Percentiles rank a stretch among this genome's conserved stretches.
Conservation (phyloP, 768 basidiomycete species). For the Cystofilobasidium bisporidii region DNA sequence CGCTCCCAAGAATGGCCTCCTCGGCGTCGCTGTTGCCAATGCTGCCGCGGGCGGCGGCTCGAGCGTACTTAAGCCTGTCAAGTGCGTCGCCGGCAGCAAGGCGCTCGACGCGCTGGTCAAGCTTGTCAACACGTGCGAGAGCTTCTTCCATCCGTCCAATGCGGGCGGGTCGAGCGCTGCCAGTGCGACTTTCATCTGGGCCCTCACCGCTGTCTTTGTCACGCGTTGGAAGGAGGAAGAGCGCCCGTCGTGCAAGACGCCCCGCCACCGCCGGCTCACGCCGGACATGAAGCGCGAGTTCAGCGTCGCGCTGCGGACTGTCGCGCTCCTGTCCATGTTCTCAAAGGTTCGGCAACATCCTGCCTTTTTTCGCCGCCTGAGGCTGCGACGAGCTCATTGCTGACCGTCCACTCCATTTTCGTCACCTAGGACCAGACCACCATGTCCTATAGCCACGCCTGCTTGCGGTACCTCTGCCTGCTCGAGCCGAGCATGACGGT, state of each 20-base stretch:
- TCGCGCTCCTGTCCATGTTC: conserved; percentile 81
- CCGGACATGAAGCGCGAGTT: conserved; percentile 70
- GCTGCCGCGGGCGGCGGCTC: conserved; percentile 9
- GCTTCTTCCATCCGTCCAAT: conserved; percentile 67
- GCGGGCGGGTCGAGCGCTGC: conserved; percentile 9
- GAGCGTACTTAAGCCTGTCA: conserved; percentile 37
- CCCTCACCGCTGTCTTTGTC: conserved; percentile 26
- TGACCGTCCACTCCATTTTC: background rate
- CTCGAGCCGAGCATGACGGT: conserved; percentile 82
- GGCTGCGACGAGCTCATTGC: too few relatives aligned
- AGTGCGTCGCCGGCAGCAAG: conserved; percentile 70
- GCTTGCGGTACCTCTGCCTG: conserved; percentile 19
- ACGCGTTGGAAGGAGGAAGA: conserved; percentile 65
- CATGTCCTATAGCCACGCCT: conserved; percentile 23
- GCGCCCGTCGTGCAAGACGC: conserved; percentile 68
- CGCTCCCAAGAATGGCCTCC: background rate
- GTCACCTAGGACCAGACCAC: conserved; percentile 15
- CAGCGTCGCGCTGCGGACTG: conserved; percentile 69
- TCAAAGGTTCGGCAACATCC: conserved; percentile 46
- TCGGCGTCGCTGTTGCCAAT: conserved; percentile 5
- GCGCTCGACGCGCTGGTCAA: conserved; percentile 77
- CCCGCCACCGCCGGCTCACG: conserved; percentile 59
- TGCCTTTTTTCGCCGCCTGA: too few relatives aligned
- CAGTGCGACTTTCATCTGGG: conserved; percentile 26
- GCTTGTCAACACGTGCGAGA: conserved; percentile 75